Evolutionary conservation across 179 eudicot species (phyloP).

Genomic region (Beta corolliflora): DNA sequence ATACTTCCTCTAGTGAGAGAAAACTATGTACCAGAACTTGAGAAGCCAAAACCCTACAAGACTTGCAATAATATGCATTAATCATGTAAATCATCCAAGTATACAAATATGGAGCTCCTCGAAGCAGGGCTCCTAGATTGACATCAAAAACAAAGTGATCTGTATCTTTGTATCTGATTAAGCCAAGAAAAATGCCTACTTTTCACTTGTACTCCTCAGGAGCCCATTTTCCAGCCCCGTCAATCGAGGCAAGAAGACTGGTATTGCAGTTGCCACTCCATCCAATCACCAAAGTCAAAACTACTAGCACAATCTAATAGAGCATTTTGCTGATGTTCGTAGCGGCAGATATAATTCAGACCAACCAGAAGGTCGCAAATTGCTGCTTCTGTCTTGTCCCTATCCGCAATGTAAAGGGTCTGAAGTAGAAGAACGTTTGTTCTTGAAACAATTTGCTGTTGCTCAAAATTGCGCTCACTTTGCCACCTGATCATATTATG

Average conservation of each 20-base stretch:
- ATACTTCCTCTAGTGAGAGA: conserved; percentile 8
- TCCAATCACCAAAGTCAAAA: conserved; percentile 81
- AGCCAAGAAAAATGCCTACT: conserved; percentile 27
- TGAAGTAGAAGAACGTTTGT: conserved; percentile 80
- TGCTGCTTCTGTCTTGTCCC: conserved; percentile 70
- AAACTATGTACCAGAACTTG: conserved; percentile 42
- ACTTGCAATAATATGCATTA: conserved; percentile 39
- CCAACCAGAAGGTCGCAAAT: conserved; percentile 80
- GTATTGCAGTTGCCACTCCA: conserved; percentile 86
- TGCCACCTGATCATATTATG: conserved; percentile 99
- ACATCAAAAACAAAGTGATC: conserved; percentile 36
- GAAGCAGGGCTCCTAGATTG: conserved; percentile 39
- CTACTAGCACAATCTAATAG: conserved; percentile 91
- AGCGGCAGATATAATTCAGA: conserved; percentile 80
- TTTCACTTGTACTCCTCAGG: conserved; percentile 4
- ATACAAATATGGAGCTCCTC: conserved; percentile 35
- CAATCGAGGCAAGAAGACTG: conserved; percentile 41
- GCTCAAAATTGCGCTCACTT: conserved; percentile 86
- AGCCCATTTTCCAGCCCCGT: not conserved
- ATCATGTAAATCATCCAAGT: conserved; percentile 43
- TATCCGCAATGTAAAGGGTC: conserved; percentile 88
- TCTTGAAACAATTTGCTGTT: conserved; percentile 69
- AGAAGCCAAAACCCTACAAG: conserved; percentile 37
- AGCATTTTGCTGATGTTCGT: conserved; percentile 87
- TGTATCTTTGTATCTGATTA: conserved; percentile 23